Percentiles rank a stretch among this genome's conserved stretches.
Evolutionary conservation across 371 early-diverging fungal genomes (phyloP).

Genomic region (Scutellospora calospora): DNA sequence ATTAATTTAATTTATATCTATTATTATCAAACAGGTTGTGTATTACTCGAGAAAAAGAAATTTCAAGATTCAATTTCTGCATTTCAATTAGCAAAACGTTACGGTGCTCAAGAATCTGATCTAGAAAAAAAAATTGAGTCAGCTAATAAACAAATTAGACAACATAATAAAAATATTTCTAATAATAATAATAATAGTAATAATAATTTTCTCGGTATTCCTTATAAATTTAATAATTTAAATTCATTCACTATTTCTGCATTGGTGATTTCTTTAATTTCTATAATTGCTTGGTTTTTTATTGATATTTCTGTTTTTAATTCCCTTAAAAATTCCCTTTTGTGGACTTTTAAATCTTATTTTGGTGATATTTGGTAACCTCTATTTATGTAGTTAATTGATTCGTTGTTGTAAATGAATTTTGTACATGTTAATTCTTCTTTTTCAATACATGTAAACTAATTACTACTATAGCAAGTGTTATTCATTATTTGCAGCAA

Average conservation of each 20-base stretch:
- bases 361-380: slow-evolving; percentile 26
- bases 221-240: no score
- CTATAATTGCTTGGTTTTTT: not conserved
- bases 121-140: slow-evolving; percentile 11
- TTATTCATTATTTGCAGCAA: no score
- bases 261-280: not conserved
- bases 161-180: slow-evolving; percentile 24
- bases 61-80: slow-evolving; percentile 7
- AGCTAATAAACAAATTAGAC: slow-evolving; percentile 29
- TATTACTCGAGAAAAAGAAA: slow-evolving; percentile 42
- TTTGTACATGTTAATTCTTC: no score
- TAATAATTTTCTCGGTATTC: not conserved
- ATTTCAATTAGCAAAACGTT: not conserved
- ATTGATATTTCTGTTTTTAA: no score
- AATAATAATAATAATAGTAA: not conserved
- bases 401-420: no score
- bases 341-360: not conserved
- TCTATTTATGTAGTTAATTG: no score
- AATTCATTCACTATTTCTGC: not conserved
- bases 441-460: no score
- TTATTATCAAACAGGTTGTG: slow-evolving; percentile 14
- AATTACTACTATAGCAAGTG: no score
- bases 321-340: not conserved
- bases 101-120: slow-evolving; percentile 14
- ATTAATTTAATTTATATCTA: slow-evolving; percentile 34